Base-by-base conservation (phyloP, 2,329 filamentous ascomycete species). In the Fusarium pininemorale region DNA sequence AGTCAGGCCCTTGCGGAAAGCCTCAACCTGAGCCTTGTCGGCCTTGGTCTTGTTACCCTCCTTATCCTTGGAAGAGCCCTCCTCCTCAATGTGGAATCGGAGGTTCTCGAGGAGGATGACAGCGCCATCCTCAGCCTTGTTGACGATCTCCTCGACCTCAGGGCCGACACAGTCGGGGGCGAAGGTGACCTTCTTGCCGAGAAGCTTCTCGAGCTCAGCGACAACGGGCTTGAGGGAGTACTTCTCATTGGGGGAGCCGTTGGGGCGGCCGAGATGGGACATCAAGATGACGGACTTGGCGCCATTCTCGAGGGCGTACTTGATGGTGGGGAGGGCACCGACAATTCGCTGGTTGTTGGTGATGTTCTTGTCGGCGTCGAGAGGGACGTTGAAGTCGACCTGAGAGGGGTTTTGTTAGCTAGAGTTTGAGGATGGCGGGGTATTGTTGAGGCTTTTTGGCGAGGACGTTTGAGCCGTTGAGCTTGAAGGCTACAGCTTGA, bases 351-450 rank as follows among this genome's bases (percentile, higher is more conserved):
- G 96, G 86, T 92, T 94, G 91, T 99, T 99, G 84, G 96, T 98
- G 84, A 99, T 91, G 65, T 97, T 95, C 88, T 95, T 97, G 83
- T 96, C 89, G 78, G 88, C 90, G 83, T 99, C 95, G 81, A 99
- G 94, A 75, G 96, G 96, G 66, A 99, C 97, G 86, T 99, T 99
- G 92, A 99, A 99, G 90, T 99, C 96, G 84, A 99, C 96, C 95
- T 98, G 16, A 24, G 56, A 55, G 67, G 53, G 54, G 68, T 50
- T 60, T 55, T 45, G 63, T 80, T 75, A 79, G 80, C 73, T 69
- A 16, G 50, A 56, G 32, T 60, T 56, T 56, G 44, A 39, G 14
- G 37, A 47, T 61, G 30, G 58, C 54, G 64, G 69, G 65, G 54
- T 53, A 67, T 75, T 61, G 18, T 39, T 62, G 62, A 66, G 53